A percentile compares a stretch with the other conserved stretches of the same genome.
Conservation (phyloP, 306 rosid genomes). For the peach (Prunus persica) region DNA sequence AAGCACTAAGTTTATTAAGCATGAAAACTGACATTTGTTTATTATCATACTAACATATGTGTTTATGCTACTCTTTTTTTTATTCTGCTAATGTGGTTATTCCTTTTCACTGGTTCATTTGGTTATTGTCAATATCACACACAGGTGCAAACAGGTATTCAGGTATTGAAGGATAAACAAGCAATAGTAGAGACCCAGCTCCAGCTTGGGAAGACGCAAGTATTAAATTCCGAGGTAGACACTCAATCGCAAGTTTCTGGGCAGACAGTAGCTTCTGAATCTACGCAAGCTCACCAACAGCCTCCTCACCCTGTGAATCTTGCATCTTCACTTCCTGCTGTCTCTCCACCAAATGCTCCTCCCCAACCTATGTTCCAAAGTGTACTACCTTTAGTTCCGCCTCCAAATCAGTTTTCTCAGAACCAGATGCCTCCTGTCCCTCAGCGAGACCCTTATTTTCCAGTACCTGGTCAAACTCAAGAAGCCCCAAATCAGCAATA, state of each 20-base stretch:
- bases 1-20: neutral
- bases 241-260: constrained; percentile 46
- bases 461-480: constrained; percentile 55
- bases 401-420: constrained; percentile 58
- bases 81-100: too few species aligned
- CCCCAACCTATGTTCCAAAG: constrained; percentile 50
- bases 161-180: constrained; percentile 66
- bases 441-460: constrained; percentile 66
- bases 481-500: constrained; percentile 64
- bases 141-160: constrained; percentile 86
- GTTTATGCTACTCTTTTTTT: constrained; percentile 9
- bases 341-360: constrained; percentile 68
- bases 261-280: constrained; percentile 51
- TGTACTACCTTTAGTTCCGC: constrained; percentile 49
- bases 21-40: neutral
- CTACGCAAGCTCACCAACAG: constrained; percentile 57
- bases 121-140: constrained; percentile 22
- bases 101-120: neutral
- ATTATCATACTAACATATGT: neutral
- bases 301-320: constrained; percentile 43
- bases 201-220: constrained; percentile 56
- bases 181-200: constrained; percentile 56
- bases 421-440: constrained; percentile 55
- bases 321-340: constrained; percentile 46
- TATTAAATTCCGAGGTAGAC: constrained; percentile 38